Evolutionary conservation across 768 basidiomycete species (phyloP), one percentile per base, ranked within the genome.

Genomic region (Rhodotorula sphaerocarpa): DNA sequence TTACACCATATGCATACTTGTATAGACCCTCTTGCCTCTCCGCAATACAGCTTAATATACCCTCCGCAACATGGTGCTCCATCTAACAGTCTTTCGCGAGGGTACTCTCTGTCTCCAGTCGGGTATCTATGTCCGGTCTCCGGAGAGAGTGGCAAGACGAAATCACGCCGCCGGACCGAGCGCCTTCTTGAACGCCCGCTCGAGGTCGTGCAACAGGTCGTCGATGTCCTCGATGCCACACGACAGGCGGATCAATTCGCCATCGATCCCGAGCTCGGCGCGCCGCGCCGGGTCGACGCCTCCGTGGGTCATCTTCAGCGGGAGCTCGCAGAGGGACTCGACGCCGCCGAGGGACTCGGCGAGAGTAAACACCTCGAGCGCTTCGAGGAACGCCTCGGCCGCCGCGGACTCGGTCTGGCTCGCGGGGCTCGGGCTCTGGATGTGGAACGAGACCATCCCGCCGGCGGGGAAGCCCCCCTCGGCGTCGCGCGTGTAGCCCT

Each of bases 311-410:
- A 95, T 95, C 75, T 79, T 78, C 47, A 84, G 83, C 0, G 91
- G 92, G 48, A 87, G 80, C 75, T 96, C 91, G 0, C 87, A 87
- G 39, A 96, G 76, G 74, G 84, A 86, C 80, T 97, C 93, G 9
- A 95, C 88, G 0, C 91, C 93, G 2, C 93, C 93, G 7, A 96
- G 76, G 30, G 83, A 84, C 80, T 92, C 91, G 1, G 91, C 92
- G 18, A 96, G 52, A 7, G 63, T 59, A 27, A 64, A 68, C 31
- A 63, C 36, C 50, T 57, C n/a, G 14, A 65, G 23, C 7, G 36
- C 18, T 46, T 61, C 66, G 25, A 70, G 39, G 66, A 63, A 67
- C 62, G 71, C 77, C 54, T 85, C 80, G 4, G 87, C 85, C 65
- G 81, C 79, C 50, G 63, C 71, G 33, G 67, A 66, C 50, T 54